phyloP scores from a whole-genome alignment of 306 rosid species.

The Canavalia gladiata region DNA sequence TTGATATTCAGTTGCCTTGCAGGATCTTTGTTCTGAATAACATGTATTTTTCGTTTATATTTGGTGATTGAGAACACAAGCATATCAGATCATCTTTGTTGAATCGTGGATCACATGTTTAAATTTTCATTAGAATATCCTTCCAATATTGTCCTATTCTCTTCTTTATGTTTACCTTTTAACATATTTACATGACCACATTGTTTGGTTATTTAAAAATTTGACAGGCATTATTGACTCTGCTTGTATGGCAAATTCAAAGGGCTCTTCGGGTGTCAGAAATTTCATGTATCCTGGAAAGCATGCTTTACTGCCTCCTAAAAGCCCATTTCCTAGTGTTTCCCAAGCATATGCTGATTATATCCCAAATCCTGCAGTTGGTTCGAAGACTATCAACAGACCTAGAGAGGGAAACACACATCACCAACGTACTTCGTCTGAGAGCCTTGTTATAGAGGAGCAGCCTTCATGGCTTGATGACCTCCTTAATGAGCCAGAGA shows the following conservation, averaged over 20 bases:
- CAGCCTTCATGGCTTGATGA: slow-evolving; percentile 99
- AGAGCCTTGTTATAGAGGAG: slow-evolving; percentile 88
- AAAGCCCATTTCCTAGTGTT: slow-evolving; percentile 94
- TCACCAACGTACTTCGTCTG: slow-evolving; percentile 95
- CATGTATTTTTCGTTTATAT: slow-evolving; percentile 17
- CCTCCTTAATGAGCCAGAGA: slow-evolving; percentile 97
- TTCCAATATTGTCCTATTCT: slow-evolving; percentile 11
- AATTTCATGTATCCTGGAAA: slow-evolving; percentile 85
- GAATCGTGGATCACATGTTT: slow-evolving; percentile 26
- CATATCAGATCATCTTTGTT: slow-evolving; percentile 25
- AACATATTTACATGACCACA: slow-evolving; percentile 16
- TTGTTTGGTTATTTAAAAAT: slow-evolving; percentile 37
- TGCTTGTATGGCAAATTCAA: slow-evolving; percentile 83
- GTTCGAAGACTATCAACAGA: slow-evolving; percentile 73
- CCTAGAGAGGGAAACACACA: slow-evolving; percentile 79
- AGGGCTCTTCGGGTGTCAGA: slow-evolving; percentile 81
- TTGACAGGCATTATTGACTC: slow-evolving; percentile 55
- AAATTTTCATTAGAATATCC: slow-evolving; percentile 2
- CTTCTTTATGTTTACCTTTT: slow-evolving; percentile 12
- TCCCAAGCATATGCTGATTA: slow-evolving; percentile 85
- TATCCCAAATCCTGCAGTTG: slow-evolving; percentile 63
- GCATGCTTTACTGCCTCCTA: slow-evolving; percentile 94
- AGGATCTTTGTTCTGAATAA: slow-evolving; percentile 14
- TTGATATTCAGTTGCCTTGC: not conserved
- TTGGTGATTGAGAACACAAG: slow-evolving; percentile 29